Conservation (phyloP, 305 asterid species). For the Solanum hybrid region DNA sequence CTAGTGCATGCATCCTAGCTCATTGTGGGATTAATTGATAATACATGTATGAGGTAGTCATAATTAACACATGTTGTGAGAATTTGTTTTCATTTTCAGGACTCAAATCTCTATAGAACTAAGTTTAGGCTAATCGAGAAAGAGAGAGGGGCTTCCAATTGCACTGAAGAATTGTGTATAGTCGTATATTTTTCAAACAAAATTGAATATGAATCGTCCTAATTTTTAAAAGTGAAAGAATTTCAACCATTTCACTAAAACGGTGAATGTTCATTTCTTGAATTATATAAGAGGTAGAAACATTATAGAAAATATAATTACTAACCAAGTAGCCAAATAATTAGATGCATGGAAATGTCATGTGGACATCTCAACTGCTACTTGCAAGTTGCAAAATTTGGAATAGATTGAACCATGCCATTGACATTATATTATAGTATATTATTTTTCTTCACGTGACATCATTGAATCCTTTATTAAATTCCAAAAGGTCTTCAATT, state of each 20-base stretch:
- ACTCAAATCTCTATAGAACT: neutral
- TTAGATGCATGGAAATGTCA: neutral
- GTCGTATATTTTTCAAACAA: neutral
- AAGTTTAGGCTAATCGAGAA: neutral
- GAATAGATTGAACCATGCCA: neutral
- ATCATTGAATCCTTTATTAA: neutral
- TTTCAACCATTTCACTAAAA: neutral
- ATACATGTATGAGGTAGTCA: neutral
- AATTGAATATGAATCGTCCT: neutral
- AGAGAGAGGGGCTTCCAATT: neutral
- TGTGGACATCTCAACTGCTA: slow-evolving; percentile 1
- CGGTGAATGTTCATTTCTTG: neutral
- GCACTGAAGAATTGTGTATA: neutral
- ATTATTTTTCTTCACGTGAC: neutral
- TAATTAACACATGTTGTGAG: neutral
- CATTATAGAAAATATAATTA: neutral
- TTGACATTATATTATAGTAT: neutral
- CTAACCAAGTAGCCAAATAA: neutral
- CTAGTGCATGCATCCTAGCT: neutral
- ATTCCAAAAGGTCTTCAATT: neutral
- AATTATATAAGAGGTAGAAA: neutral
- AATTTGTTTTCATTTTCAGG: neutral
- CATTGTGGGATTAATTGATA: neutral
- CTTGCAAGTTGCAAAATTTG: neutral
- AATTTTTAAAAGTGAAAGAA: neutral